Evolutionary conservation across 2,329 filamentous ascomycete genomes (phyloP), one percentile per base, ranked within the genome.

Genomic region (Venturia carpophila): DNA sequence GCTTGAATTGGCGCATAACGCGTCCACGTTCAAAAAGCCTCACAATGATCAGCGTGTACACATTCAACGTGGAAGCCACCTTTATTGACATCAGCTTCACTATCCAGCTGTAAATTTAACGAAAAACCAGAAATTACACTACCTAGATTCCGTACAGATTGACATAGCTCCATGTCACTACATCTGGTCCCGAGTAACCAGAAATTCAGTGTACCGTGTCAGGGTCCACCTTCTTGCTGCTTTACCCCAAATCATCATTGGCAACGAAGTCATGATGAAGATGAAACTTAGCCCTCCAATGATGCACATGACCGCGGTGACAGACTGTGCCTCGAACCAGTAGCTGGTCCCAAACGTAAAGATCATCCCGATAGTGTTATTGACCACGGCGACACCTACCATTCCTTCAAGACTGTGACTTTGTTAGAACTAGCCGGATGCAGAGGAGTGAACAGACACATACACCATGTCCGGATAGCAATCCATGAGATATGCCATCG

Each of bases 401-500:
- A 62, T 62, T 17, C 60, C 60, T 62, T 62, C 60, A 9, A 62
- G 37, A 9, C 60, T 62, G 60, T 11, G 15, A 27, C 4, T 21
- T 43, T 9, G 5, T 42, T 47, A 47, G 39, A 13, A 37, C 30
- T 9, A 37, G 27, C 6, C 11, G 10, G 27, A 62, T 11, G 9
- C 5, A 19, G 39, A 19, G 13, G 27, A n/a, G 27, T 34, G 27
- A 27, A 27, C 30, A 17, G 39, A 42, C 17, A 62, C 60, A 15
- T 62, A 62, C 60, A 62, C 37, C 60, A 62, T 62, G 19, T 62
- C 60, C 43, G 60, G 60, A 62, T 62, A 62, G n/a, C 60, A 62
- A 47, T 62, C 60, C 60, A 62, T 62, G 15, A 62, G 37, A 62
- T 62, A 62, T 19, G 60, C 60, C 60, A 62, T 62, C 7, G 60